phyloP scores from a whole-genome alignment of 2,329 filamentous ascomycete genomes.

The Xylariaceae sp. region DNA sequence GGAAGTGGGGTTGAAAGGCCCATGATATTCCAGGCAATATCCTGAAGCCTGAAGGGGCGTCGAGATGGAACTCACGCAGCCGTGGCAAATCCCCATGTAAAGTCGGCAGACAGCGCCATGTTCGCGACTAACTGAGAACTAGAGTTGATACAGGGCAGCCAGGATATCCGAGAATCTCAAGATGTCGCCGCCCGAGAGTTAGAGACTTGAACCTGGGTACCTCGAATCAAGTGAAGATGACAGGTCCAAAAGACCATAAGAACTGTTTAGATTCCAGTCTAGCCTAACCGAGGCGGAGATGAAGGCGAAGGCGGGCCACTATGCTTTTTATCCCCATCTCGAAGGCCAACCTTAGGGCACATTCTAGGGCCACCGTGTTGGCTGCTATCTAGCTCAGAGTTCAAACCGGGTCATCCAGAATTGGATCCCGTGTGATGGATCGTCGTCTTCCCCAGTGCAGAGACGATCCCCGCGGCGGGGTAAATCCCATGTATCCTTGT shows the following conservation, averaged over 20 bases:
- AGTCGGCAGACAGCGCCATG: conserved; percentile 62
- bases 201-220: conserved; percentile 6
- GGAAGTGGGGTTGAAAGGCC: not conserved
- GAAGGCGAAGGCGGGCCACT: conserved; percentile 2
- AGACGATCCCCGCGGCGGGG: conserved; percentile 32
- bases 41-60: not conserved
- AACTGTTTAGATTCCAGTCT: conserved; percentile 1
- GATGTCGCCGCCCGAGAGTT: conserved; percentile 6
- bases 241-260: conserved; percentile 5
- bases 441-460: conserved; percentile 24
- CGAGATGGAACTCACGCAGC: conserved; percentile 50
- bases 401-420: conserved; percentile 32
- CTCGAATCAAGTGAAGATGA: conserved; percentile 4
- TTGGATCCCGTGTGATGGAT: not conserved
- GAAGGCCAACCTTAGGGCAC: not conserved
- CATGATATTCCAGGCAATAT: not conserved
- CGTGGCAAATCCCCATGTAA: conserved; percentile 76
- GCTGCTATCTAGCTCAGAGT: conserved; percentile 30
- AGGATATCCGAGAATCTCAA: conserved; percentile 20
- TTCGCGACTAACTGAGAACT: conserved; percentile 20
- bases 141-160: conserved; percentile 10
- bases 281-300: not conserved
- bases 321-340: conserved; percentile 13
- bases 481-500: conserved; percentile 14
- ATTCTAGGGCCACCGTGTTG: conserved; percentile 3